Evolutionary conservation across 208 protist genomes (phyloP), one percentile per base, ranked within the genome.

Genomic region (Leishmania arabica): DNA sequence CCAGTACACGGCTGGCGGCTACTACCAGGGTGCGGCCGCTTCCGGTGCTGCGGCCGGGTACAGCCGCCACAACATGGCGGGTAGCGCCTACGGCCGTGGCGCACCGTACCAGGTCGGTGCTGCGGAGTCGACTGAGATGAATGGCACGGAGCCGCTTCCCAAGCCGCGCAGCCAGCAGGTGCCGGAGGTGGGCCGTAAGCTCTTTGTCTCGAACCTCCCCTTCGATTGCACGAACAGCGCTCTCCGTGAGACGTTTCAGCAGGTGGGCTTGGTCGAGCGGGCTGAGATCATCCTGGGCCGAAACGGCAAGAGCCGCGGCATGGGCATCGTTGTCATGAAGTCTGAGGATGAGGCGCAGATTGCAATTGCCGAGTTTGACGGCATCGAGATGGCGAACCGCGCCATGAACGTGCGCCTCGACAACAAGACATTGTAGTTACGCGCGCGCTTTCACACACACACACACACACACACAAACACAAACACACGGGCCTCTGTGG

Each of bases 141-240:
- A 81, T 65, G 85, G 89, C 64, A 76, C 70, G 64, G 88, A 91
- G 62, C 79, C 79, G 45, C 84, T 95, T 47, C 92, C 92, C 37
- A 96, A 94, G 85, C 92, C 92, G n/a, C 90, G 92, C 82, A 96
- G 92, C 73, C 87, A 92, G 82, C 92, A 94, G 82, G 84, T 92
- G 53, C 82, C 83, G 27, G 90, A 93, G 83, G 85, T 86, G 40
- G 90, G 90, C 66, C 92, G 92, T 54, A 91, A 90, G 82, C 84
- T 96, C 8, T 96, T 94, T 80, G 90, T 96, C 71, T 92, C 88
- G 34, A 96, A 96, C 82, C 81, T 96, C 6, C 93, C 93, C n/a
- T 95, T 94, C 70, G 91, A 94, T 83, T 96, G 93, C 84, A 94
- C 88, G 56, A 89, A 81, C 78, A 81, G 58, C 37, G 90, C 91